Evolutionary conservation across 176 grass and related monocot species (phyloP).

Genomic region (Oryza officinalis): DNA sequence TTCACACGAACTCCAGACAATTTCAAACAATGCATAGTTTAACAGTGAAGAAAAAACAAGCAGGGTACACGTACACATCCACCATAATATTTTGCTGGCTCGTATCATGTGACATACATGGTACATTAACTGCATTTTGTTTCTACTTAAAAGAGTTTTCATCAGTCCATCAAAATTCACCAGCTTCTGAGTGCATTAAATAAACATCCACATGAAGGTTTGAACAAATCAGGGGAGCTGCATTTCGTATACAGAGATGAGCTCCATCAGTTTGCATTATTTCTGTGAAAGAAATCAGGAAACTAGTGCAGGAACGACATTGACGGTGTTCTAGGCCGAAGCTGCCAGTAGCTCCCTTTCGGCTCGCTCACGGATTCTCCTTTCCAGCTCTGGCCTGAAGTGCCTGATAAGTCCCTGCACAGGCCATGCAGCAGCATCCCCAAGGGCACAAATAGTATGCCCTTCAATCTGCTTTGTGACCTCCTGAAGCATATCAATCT

Average conservation of each 20-base stretch:
- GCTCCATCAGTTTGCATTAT: constrained; percentile 72
- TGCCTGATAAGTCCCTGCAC: constrained; percentile 92
- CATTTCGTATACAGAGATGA: constrained; percentile 49
- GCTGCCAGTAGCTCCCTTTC: constrained; percentile 79
- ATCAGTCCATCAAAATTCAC: constrained; percentile 38
- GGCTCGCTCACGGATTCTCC: constrained; percentile 79
- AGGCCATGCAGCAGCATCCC: constrained; percentile 91
- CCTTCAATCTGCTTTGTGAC: constrained; percentile 96
- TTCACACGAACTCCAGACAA: background rate
- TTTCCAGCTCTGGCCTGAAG: constrained; percentile 91
- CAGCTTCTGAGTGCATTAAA: constrained; percentile 32
- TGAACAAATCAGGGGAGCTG: constrained; percentile 44
- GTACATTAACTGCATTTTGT: constrained; percentile 23
- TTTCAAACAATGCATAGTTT: background rate
- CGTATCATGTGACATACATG: constrained; percentile 29
- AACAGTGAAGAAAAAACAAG: constrained; percentile 1
- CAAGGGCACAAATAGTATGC: constrained; percentile 87
- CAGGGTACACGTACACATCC: constrained; percentile 13
- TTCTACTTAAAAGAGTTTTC: constrained; percentile 36
- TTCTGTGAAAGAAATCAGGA: constrained; percentile 50
- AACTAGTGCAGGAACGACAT: constrained; percentile 24
- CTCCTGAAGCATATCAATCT: constrained; percentile 96
- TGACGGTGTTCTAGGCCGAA: constrained; percentile 51
- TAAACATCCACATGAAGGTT: constrained; percentile 49
- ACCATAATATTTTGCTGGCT: constrained; percentile 16